phyloP scores from a whole-genome alignment of 2,329 filamentous ascomycete species.

The Nemania abortiva region DNA sequence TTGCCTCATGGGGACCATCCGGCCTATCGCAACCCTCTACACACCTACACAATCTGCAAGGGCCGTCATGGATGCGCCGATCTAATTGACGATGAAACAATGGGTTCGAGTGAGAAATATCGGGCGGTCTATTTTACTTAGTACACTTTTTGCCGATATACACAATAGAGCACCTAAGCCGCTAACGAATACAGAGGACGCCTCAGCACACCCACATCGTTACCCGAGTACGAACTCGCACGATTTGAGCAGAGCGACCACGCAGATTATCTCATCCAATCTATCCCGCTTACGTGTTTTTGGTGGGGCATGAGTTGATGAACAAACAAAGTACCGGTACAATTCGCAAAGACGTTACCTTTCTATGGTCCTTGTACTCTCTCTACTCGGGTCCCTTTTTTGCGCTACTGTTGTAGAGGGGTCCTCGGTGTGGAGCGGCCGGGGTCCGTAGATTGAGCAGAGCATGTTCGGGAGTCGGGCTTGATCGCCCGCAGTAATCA shows the following conservation, averaged over 20 bases:
- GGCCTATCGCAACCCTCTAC: constrained; percentile 34
- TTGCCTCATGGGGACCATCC: constrained; percentile 47
- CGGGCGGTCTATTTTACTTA: not conserved
- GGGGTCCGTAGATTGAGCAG: constrained; percentile 28
- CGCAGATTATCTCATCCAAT: constrained; percentile 32
- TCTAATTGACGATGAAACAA: not conserved
- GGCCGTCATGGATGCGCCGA: constrained; percentile 4
- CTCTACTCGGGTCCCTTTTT: not conserved
- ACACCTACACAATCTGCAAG: constrained; percentile 5
- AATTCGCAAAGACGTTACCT: not conserved
- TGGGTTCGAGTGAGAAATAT: constrained; percentile 28
- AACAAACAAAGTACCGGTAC: constrained; percentile 27
- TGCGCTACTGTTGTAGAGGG: constrained; percentile 7
- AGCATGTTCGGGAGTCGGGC: constrained; percentile 29
- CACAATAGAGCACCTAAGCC: not conserved
- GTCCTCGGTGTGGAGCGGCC: constrained; percentile 28
- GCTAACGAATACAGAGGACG: constrained; percentile 24
- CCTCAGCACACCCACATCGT: not conserved
- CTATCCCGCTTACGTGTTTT: constrained; percentile 41
- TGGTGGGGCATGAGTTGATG: constrained; percentile 25
- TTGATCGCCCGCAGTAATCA: constrained; percentile 22
- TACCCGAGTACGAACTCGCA: constrained; percentile 35
- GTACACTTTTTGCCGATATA: not conserved
- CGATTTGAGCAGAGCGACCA: constrained; percentile 20
- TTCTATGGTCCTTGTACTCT: not conserved